Base-by-base conservation (phyloP, 345 rosid species). In the Pistacia integerrima region DNA sequence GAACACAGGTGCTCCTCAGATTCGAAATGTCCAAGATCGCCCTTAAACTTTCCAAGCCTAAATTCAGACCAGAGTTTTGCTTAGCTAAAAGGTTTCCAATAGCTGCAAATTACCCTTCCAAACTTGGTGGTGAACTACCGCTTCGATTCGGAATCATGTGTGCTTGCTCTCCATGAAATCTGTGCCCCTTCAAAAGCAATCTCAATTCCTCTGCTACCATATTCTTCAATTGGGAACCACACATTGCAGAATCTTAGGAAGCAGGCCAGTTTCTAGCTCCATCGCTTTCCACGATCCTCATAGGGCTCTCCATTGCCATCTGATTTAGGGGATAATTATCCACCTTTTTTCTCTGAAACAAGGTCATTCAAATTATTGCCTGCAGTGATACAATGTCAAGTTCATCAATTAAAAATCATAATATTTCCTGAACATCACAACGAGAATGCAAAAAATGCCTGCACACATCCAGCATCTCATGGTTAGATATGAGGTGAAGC, bases 111-210 rank as follows among this genome's bases (percentile, higher is more conserved):
- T 97, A 94, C 51, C 98, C 97, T 87, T 94, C 98, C 95, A 93
- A 89, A 74, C 93, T 94, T 59, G 98, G 98, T 6, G 98, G 98
- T 11, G 98, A 97, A 67, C 98, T 94, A 18, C 97, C 98, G 74
- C 98, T 94, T 82, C 98, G 87, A 90, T 85, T 91, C 33, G 97
- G 97, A 74, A 85, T 59, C 4, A 60, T 75, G 2, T 86, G 88
- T n/a, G 80, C 69, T 30, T 83, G 83, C 61, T 85, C 87, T 80
- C 81, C 85, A 66, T 72, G 87, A 61, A 86, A 77, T 73, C 86
- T 87, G 75, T 90, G 88, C 77, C 86, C 92, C 69, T 90, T 86
- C 79, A 91, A 76, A 78, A 93, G 90, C 72, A 90, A 75, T 11
- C 94, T 89, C 87, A 91, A 82, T 80, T 91, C 94, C 74, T 94